Percentiles rank a stretch among this genome's conserved stretches.
phyloP scores from a whole-genome alignment of 352 stramenopile species.

The Phytophthora crassamura region DNA sequence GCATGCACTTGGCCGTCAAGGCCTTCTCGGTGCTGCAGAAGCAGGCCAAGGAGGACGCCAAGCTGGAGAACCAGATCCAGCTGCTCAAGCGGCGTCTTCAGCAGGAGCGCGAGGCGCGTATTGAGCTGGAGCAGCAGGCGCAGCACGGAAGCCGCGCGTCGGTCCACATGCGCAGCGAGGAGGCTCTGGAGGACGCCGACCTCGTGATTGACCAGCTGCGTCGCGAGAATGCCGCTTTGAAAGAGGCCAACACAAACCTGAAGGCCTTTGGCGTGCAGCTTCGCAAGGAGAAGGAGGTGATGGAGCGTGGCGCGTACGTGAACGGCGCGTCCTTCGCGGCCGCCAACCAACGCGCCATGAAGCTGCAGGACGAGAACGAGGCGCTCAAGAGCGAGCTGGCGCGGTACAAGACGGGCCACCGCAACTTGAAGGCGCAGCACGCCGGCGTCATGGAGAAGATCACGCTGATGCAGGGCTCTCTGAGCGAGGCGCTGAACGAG shows the following conservation, averaged over 20 bases:
- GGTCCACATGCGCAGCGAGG: conserved; percentile 82
- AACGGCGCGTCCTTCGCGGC: conserved; percentile 88
- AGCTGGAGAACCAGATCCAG: conserved; percentile 96
- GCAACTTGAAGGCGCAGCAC: conserved; percentile 84
- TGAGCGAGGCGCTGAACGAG: conserved; percentile 78
- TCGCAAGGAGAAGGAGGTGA: conserved; percentile 90
- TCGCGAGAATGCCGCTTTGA: conserved; percentile 81
- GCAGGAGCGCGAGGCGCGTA: conserved; percentile 88
- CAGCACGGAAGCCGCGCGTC: conserved; percentile 69
- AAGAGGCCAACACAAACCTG: conserved; percentile 85
- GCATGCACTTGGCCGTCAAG: conserved; percentile 82
- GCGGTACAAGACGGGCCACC: conserved; percentile 86
- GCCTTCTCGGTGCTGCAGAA: conserved; percentile 76
- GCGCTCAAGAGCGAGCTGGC: conserved; percentile 76
- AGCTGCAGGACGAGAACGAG: conserved; percentile 88
- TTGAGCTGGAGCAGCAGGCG: conserved; percentile 81
- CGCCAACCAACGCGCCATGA: conserved; percentile 84
- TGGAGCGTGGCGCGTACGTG: conserved; percentile 89
- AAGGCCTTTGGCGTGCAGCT: conserved; percentile 85
- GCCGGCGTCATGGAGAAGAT: conserved; percentile 85
- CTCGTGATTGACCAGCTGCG: conserved; percentile 87
- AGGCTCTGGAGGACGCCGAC: conserved; percentile 81
- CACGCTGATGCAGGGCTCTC: conserved; percentile 72
- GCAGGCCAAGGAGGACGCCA: conserved; percentile 94
- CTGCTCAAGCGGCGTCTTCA: conserved; percentile 92